A percentile compares a stretch with the other conserved stretches of the same genome.
These are phyloP conservation scores for Cercospora berteroae DNA, from an alignment of 2,329 filamentous ascomycete genomes.

Conservation along the genomic window DNA sequence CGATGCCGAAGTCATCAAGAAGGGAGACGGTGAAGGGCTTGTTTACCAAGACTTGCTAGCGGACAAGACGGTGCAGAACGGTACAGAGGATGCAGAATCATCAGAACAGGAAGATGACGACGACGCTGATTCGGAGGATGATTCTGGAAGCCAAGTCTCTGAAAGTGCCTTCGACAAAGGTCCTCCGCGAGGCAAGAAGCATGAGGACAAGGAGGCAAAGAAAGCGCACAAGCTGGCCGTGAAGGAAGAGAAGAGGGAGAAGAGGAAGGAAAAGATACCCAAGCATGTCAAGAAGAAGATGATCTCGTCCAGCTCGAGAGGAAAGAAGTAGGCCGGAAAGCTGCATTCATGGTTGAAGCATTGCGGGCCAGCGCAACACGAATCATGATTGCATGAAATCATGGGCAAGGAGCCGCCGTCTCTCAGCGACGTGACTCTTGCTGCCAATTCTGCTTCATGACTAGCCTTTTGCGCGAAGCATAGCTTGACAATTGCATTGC, in stretches of 20 bases:
- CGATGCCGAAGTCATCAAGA: constrained; percentile 73
- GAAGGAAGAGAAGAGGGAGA: constrained; percentile 93
- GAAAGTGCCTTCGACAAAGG: constrained; percentile 53
- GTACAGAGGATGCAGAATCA: constrained; percentile 34
- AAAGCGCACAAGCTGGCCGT: constrained; percentile 84
- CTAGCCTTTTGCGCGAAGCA: neutral
- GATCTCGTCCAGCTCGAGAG: constrained; percentile 58
- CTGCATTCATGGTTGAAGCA: too few species aligned
- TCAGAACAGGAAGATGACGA: constrained; percentile 40
- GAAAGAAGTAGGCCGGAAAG: constrained; percentile 63
- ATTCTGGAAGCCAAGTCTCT: constrained; percentile 24
- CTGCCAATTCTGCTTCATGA: neutral
- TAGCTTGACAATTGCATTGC: neutral
- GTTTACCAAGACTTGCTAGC: constrained; percentile 85
- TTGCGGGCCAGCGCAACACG: too few species aligned
- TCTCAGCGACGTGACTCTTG: neutral
- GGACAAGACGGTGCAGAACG: constrained; percentile 22
- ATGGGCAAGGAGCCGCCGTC: too few species aligned
- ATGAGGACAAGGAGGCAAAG: constrained; percentile 89
- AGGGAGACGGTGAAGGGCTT: constrained; percentile 71
- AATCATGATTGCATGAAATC: too few species aligned
- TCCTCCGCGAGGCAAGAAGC: constrained; percentile 73
- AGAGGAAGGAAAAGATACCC: constrained; percentile 91
- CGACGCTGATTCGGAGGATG: constrained; percentile 35
- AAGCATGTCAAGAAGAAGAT: constrained; percentile 94